A percentile compares a stretch with the other conserved stretches of the same genome.
Conservation (phyloP, 202 grass and related monocot genomes). For the Carex sylvatica region DNA sequence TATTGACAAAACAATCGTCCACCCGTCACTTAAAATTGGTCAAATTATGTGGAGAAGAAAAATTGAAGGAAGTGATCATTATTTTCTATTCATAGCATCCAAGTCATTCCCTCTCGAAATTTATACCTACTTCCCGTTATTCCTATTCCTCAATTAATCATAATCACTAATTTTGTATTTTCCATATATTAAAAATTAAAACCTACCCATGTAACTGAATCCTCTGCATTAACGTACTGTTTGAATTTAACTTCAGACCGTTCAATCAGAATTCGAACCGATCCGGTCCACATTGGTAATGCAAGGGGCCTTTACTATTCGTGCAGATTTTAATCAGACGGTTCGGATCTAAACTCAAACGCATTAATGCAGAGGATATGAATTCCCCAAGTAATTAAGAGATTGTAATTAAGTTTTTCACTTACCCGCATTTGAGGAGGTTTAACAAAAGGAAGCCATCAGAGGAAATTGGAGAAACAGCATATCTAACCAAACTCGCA, state of each 20-base stretch:
- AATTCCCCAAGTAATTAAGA: not conserved
- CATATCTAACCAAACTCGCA: conserved; percentile 55
- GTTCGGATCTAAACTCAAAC: too few relatives aligned
- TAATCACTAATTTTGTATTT: not conserved
- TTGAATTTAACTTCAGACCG: too few relatives aligned
- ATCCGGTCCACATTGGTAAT: too few relatives aligned
- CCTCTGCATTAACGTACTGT: too few relatives aligned
- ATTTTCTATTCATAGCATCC: not conserved
- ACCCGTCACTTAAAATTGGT: too few relatives aligned
- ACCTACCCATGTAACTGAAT: not conserved
- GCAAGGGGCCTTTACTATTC: too few relatives aligned
- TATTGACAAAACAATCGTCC: too few relatives aligned
- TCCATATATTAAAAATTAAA: not conserved
- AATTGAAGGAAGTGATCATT: not conserved
- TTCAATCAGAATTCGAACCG: too few relatives aligned
- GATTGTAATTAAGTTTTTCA: not conserved
- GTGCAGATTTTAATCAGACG: too few relatives aligned
- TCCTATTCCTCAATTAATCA: not conserved
- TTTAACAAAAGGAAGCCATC: conserved; percentile 39
- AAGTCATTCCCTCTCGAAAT: not conserved
- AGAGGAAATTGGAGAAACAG: conserved; percentile 31
- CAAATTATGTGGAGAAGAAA: not conserved
- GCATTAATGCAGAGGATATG: too few relatives aligned
- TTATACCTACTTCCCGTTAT: not conserved
- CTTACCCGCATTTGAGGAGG: conserved; percentile 48